These are phyloP conservation scores for Phytopythium ostracodes DNA, from an alignment of 352 stramenopile species.

Conservation along the genomic window DNA sequence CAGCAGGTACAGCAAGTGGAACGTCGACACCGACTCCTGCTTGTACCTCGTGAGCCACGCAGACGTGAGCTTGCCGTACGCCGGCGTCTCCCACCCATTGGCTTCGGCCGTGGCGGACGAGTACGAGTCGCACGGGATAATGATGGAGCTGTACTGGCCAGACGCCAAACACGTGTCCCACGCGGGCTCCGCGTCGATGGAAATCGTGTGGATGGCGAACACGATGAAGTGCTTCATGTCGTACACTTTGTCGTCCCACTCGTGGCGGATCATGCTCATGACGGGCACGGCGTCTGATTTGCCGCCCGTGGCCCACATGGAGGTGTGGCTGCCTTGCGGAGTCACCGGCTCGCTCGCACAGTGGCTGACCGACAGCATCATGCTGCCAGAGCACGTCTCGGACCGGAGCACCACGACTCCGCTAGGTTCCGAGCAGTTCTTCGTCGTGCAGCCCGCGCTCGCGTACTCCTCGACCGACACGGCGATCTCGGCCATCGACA, in stretches of 20 bases:
- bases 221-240: conserved; percentile 10
- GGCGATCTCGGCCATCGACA: conserved; percentile 19
- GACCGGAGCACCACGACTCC: neutral
- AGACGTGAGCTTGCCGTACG: conserved; percentile 8
- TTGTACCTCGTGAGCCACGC: conserved; percentile 13
- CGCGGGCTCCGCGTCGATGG: conserved; percentile 6
- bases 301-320: conserved; percentile 36
- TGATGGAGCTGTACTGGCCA: conserved; percentile 9
- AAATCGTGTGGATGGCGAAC: conserved; percentile 12
- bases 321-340: conserved; percentile 10
- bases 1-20: conserved; percentile 1
- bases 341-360: conserved; percentile 6
- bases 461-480: conserved; percentile 15
- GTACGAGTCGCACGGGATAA: conserved; percentile 14
- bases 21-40: neutral
- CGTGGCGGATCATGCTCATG: conserved; percentile 10
- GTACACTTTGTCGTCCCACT: conserved; percentile 10
- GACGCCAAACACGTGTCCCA: conserved; percentile 7
- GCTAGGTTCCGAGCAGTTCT: conserved; percentile 10
- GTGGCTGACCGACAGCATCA: conserved; percentile 10
- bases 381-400: conserved; percentile 8
- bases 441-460: conserved; percentile 14
- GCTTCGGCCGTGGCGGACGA: neutral
- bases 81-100: conserved; percentile 12
- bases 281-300: conserved; percentile 3